Conservation (phyloP, 208 protist species). For the Acanthamoeba healyi region DNA sequence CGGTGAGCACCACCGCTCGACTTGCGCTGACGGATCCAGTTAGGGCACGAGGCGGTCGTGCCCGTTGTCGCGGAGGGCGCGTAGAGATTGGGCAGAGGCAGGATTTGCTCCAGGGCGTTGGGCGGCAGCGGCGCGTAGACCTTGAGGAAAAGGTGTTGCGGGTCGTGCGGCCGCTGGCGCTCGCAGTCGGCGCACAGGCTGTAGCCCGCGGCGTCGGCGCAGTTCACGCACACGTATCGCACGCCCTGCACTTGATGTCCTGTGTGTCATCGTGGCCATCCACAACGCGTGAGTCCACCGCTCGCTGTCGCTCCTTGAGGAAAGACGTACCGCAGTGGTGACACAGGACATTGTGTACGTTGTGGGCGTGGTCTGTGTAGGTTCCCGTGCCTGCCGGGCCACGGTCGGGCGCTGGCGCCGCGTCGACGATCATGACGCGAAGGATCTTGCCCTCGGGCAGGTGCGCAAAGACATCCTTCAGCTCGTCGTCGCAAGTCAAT, state of each 20-base stretch:
- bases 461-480: neutral
- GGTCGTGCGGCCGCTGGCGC: neutral
- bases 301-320: too few species aligned
- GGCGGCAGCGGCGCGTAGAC: neutral
- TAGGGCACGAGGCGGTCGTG: neutral
- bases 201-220: neutral
- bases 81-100: constrained; percentile 17
- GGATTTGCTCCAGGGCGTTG: neutral
- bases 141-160: constrained; percentile 52
- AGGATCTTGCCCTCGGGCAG: neutral
- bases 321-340: constrained; percentile 2
- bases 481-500: constrained; percentile 8
- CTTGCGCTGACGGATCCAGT: constrained; percentile 7
- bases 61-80: neutral
- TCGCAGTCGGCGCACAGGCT: neutral
- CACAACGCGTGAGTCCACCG: too few species aligned
- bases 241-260: neutral
- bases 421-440: neutral
- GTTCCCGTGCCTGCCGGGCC: neutral
- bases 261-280: too few species aligned
- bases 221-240: neutral
- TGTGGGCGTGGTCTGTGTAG: neutral
- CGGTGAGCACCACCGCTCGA: neutral
- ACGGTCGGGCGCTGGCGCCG: neutral
- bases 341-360: neutral